phyloP scores from a whole-genome alignment of 345 rosid genomes.

The Eutrema yunnanense region DNA sequence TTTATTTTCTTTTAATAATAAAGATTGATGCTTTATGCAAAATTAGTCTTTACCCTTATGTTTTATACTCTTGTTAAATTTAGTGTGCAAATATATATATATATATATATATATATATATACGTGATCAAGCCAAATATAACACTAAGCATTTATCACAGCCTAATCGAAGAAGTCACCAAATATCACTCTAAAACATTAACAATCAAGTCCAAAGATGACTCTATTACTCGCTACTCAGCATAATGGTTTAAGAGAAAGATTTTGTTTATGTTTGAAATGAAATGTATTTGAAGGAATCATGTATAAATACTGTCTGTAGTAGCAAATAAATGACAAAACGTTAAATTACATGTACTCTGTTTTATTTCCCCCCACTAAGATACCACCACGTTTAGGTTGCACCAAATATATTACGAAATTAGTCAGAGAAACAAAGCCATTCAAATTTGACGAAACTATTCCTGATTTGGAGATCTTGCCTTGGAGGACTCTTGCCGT shows the following conservation, averaged over 20 bases:
- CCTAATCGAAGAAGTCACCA: neutral
- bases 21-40: neutral
- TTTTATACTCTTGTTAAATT: neutral
- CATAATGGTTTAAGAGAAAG: too few species aligned
- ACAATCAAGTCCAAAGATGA: too few species aligned
- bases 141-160: neutral
- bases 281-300: neutral
- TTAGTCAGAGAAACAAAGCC: neutral
- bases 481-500: conserved; percentile 39
- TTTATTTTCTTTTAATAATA: neutral
- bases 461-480: conserved; percentile 23
- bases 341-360: neutral
- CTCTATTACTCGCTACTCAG: too few species aligned
- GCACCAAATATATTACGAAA: neutral
- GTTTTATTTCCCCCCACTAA: neutral
- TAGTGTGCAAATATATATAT: neutral
- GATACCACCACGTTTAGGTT: neutral
- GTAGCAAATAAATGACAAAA: neutral
- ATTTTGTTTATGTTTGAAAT: too few species aligned
- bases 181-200: neutral
- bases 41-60: neutral
- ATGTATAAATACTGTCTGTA: neutral
- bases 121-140: neutral
- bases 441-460: conserved; percentile 2
- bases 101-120: too few species aligned